phyloP scores from a whole-genome alignment of 208 protist genomes.

The Trypanosoma scelopori region DNA sequence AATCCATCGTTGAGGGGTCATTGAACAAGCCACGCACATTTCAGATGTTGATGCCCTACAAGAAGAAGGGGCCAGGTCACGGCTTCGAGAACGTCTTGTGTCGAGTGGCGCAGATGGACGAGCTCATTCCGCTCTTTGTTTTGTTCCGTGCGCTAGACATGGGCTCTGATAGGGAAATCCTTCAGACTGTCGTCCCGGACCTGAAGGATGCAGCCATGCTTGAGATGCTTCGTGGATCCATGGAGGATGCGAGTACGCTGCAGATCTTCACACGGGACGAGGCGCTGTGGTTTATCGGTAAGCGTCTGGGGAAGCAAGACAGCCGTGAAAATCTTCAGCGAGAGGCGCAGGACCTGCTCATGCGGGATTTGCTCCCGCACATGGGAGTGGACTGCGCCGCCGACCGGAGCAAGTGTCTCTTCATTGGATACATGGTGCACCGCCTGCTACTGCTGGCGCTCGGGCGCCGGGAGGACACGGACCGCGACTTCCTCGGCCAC shows the following conservation, averaged over 20 bases:
- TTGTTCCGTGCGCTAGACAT: conserved; percentile 97
- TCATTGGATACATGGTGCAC: conserved; percentile 91
- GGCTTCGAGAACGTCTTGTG: conserved; percentile 82
- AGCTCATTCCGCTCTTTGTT: conserved; percentile 92
- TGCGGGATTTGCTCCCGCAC: conserved; percentile 88
- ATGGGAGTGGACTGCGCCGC: conserved; percentile 82
- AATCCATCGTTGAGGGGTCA: conserved; percentile 88
- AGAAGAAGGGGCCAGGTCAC: conserved; percentile 34
- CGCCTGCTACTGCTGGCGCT: conserved; percentile 73
- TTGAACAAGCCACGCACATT: conserved; percentile 87
- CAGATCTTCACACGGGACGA: conserved; percentile 94
- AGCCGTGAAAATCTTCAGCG: conserved; percentile 80
- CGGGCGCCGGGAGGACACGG: conserved; percentile 79
- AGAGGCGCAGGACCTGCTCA: conserved; percentile 93
- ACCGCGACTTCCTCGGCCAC: conserved; percentile 96
- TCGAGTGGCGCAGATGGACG: conserved; percentile 55
- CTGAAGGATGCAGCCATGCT: conserved; percentile 85
- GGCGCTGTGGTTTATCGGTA: conserved; percentile 96
- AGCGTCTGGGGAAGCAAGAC: conserved; percentile 79
- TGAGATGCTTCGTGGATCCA: conserved; percentile 83
- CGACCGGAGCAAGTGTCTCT: conserved; percentile 88
- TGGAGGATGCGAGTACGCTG: conserved; percentile 91
- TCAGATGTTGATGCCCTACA: conserved; percentile 91
- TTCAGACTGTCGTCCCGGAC: conserved; percentile 91
- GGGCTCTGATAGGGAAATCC: conserved; percentile 96